phyloP scores from a whole-genome alignment of 2,329 filamentous ascomycete genomes.

The Ascochyta lentis region DNA sequence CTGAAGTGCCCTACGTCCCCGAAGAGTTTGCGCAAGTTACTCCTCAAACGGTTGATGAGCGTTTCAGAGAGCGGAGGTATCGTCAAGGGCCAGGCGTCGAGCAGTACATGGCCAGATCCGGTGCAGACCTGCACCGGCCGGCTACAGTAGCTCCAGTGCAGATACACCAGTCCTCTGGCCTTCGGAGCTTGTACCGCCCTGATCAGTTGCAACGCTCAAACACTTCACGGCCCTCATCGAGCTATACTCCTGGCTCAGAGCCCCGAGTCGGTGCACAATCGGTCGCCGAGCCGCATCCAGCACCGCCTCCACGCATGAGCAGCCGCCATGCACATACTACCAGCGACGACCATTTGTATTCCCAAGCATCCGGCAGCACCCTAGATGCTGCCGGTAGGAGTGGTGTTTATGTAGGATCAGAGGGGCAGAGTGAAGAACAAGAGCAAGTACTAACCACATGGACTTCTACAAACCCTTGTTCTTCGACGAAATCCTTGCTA shows the following conservation, averaged over 20 bases:
- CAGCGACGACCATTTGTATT: slow-evolving; percentile 1
- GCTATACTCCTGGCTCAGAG: slow-evolving; percentile 7
- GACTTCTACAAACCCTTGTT: slow-evolving; percentile 3
- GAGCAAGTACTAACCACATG: slow-evolving; percentile 17
- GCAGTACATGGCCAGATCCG: background rate
- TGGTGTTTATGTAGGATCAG: background rate
- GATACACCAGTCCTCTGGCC: slow-evolving; percentile 25
- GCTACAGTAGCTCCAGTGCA: slow-evolving; percentile 20
- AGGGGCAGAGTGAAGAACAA: slow-evolving; percentile 3
- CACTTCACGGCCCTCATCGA: slow-evolving; percentile 24
- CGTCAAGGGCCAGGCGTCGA: slow-evolving; percentile 1
- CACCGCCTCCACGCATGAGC: slow-evolving; percentile 22
- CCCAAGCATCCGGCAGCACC: background rate
- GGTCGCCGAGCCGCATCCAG: slow-evolving; percentile 14
- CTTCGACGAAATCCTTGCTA: slow-evolving; percentile 9
- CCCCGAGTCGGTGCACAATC: slow-evolving; percentile 17
- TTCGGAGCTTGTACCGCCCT: slow-evolving; percentile 29
- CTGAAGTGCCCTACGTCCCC: slow-evolving; percentile 34
- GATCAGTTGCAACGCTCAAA: slow-evolving; percentile 15
- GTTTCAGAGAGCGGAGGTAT: slow-evolving; percentile 11
- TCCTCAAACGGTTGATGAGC: slow-evolving; percentile 13
- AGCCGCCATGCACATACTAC: slow-evolving; percentile 25
- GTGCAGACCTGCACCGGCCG: background rate
- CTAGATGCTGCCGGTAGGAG: background rate
- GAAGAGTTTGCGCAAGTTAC: slow-evolving; percentile 17